Percentiles rank a stretch among this genome's conserved stretches.
Evolutionary conservation across 441 rosid species (phyloP).

Genomic region (Manihot esculenta): DNA sequence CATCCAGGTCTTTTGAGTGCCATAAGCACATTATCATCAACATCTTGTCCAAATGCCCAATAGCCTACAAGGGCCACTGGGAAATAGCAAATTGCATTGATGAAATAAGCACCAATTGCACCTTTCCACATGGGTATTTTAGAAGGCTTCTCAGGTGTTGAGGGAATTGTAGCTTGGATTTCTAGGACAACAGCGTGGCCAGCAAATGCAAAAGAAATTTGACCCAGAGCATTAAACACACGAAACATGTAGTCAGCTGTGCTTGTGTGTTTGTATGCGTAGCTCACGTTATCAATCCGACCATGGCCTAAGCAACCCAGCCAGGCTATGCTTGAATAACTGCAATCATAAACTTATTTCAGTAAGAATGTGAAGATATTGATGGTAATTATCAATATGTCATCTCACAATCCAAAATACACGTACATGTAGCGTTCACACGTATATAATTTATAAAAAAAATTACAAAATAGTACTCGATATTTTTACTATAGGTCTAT

Average conservation of each 20-base stretch:
- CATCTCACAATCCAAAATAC: too few species aligned
- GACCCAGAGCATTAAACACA: constrained; percentile 79
- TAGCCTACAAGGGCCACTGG: constrained; percentile 87
- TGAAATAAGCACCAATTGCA: constrained; percentile 69
- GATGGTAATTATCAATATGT: not conserved
- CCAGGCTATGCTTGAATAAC: constrained; percentile 97
- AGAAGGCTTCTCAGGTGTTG: constrained; percentile 80
- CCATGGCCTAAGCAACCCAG: constrained; percentile 70
- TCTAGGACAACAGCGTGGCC: constrained; percentile 94
- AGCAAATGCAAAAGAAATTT: constrained; percentile 85
- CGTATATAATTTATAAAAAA: too few species aligned
- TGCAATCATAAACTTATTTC: constrained; percentile 26
- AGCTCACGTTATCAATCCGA: constrained; percentile 55
- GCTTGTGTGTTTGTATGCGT: constrained; percentile 52
- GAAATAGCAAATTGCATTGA: constrained; percentile 87
- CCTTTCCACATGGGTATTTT: constrained; percentile 92
- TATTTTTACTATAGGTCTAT: too few species aligned
- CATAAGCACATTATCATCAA: constrained; percentile 70
- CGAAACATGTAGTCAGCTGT: constrained; percentile 61
- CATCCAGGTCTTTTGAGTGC: constrained; percentile 65
- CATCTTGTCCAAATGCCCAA: constrained; percentile 92
- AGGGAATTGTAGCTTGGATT: constrained; percentile 94
- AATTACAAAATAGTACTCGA: too few species aligned
- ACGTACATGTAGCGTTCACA: too few species aligned
- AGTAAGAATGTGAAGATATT: not conserved